These are phyloP conservation scores for Bocquillonia castaneifolia DNA, from an alignment of 441 rosid species.

Conservation along the genomic window DNA sequence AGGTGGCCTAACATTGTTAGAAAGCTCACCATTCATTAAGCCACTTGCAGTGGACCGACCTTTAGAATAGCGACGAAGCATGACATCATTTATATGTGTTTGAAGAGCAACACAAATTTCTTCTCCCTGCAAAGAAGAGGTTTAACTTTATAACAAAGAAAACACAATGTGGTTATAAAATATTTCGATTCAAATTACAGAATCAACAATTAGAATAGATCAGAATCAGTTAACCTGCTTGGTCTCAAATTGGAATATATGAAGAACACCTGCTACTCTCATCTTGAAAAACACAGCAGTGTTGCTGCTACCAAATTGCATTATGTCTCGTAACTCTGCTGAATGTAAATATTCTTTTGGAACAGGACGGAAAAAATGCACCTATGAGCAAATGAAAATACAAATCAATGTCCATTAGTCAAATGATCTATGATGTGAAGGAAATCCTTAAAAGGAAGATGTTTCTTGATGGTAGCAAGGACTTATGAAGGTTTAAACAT, in stretches of 20 bases:
- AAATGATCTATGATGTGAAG: background rate
- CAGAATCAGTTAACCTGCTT: conserved; percentile 62
- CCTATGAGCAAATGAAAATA: conserved; percentile 38
- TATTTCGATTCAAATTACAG: background rate
- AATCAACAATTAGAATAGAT: background rate
- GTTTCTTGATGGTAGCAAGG: background rate
- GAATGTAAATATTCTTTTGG: conserved; percentile 97
- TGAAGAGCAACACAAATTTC: conserved; percentile 98
- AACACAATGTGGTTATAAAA: conserved; percentile 4
- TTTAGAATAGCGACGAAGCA: conserved; percentile 97
- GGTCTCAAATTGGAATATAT: conserved; percentile 94
- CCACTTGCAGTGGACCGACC: conserved; percentile 65
- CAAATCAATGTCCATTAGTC: conserved; percentile 13
- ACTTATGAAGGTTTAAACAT: background rate
- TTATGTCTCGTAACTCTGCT: conserved; percentile 92
- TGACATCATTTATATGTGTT: conserved; percentile 97
- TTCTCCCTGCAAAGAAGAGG: conserved; percentile 63
- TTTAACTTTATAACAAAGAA: conserved; percentile 6
- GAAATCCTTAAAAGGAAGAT: background rate
- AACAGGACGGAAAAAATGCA: conserved; percentile 96
- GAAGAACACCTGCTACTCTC: conserved; percentile 99
- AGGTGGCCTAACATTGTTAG: conserved; percentile 52
- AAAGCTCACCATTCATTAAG: conserved; percentile 63
- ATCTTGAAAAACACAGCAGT: conserved; percentile 97
- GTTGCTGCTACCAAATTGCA: conserved; percentile 99